Evolutionary conservation across 441 rosid species (phyloP), one percentile per base, ranked within the genome.

Genomic region (Euphorbia schlechtendalii): DNA sequence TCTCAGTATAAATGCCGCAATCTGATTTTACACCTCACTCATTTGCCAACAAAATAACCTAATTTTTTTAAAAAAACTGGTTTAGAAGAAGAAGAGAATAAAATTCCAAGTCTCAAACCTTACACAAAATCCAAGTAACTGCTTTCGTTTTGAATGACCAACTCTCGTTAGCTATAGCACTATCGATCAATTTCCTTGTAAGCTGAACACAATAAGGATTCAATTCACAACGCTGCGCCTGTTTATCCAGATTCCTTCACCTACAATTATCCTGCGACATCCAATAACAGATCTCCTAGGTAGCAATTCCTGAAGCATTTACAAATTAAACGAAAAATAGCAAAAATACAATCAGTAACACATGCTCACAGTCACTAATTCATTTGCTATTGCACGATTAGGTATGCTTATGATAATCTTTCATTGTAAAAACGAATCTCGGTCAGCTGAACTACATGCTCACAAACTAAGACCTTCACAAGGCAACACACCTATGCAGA

Each of bases 1-100:
- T 73, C 34, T 32, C 34, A 80, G 77, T 71, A 76, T 76, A 76
- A 69, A 77, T 76, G 70, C 78, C 80, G 81, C 80, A 77, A 75
- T 77, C 81, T 66, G 76, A 80, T 82, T 77, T 78, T 81, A 83
- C 83, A 77, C 73, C 83, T 76, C 88, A 78, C 83, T 78, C 81
- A 77, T 81, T 76, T 74, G 75, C 76, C 76, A 77, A 74, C 62
- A 68, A 75, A 74, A 70, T 69, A 80, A 64, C 71, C 78, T 74
- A 72, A 64, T 70, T 63, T 69, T 73, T 72, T 74, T n/a, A n/a
- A n/a, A n/a, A n/a, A 56, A 15, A 18, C 15, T 13, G 17, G 15
- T 4, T 38, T 60, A 38, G 56, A 75, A 70, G 71, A 60, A n/a
- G n/a, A n/a, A n/a, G n/a, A 57, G 40, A 72, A 18, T 17, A 71